A percentile compares a stretch with the other conserved stretches of the same genome.
These are phyloP conservation scores for Graphium sp. DNA, from an alignment of 2,329 filamentous ascomycete species.

Conservation along the genomic window DNA sequence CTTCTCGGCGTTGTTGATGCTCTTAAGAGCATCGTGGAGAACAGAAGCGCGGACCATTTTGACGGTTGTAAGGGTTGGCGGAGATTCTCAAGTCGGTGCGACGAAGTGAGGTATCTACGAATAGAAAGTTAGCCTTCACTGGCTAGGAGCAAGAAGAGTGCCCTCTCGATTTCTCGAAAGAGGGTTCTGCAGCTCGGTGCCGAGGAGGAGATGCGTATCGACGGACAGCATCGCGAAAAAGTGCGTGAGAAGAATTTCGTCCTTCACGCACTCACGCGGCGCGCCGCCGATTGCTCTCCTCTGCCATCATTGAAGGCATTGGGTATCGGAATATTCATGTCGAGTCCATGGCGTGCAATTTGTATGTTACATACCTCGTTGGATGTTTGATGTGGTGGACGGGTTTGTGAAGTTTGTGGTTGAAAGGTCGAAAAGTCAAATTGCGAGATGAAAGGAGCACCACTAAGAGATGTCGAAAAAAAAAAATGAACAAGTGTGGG, in stretches of 20 bases:
- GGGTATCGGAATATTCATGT: slow-evolving; percentile 16
- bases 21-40: slow-evolving; percentile 97
- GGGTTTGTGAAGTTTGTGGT: slow-evolving; percentile 11
- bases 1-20: slow-evolving; percentile 99
- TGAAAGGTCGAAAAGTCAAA: slow-evolving; percentile 8
- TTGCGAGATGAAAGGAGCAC: no score
- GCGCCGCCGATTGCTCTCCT: slow-evolving; percentile 41
- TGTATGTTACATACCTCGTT: slow-evolving; percentile 26
- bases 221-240: slow-evolving; percentile 1
- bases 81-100: slow-evolving; percentile 66
- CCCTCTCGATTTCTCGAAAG: slow-evolving; percentile 35
- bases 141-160: slow-evolving; percentile 53
- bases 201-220: slow-evolving; percentile 49
- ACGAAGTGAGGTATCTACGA: slow-evolving; percentile 50
- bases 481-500: no score
- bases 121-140: slow-evolving; percentile 40
- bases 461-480: no score
- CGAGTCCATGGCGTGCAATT: slow-evolving; percentile 10
- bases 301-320: slow-evolving; percentile 34
- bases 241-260: slow-evolving; percentile 8
- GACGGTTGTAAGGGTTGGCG: slow-evolving; percentile 39
- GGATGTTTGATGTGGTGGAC: slow-evolving; percentile 9
- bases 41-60: slow-evolving; percentile 99
- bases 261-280: slow-evolving; percentile 8
- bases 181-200: slow-evolving; percentile 58